Evolutionary conservation across 495 filamentous ascomycete genomes (phyloP), one percentile per base, ranked within the genome.

Genomic region (Lindgomyces ingoldianus): DNA sequence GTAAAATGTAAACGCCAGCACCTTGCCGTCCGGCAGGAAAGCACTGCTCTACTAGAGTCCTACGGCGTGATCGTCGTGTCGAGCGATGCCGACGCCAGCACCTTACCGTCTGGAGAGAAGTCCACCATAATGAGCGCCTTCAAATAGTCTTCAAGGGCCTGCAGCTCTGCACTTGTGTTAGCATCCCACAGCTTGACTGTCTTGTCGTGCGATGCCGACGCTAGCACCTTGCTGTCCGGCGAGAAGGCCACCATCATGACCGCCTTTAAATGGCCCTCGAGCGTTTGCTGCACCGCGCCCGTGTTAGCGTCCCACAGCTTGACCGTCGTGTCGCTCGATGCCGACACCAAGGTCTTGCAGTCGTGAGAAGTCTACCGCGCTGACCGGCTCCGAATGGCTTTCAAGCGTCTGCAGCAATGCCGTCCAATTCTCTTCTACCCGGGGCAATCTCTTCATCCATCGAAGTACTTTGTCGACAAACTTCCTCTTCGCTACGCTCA

Each of bases 401-500:
- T 39, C 14, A 14, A 39, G 33, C 30, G 70, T 73, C 27, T 66
- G 73, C 55, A 39, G 64, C 16, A 53, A 22, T 0, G 63, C 16
- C 50, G 58, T 47, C 72, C 72, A 74, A 22, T 65, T 24, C 4
- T 57, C 25, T 27, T 21, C 24, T n/a, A 65, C 44, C n/a, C 18
- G 26, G 29, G 67, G 64, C 44, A 25, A 1, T 42, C 12, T 57
- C n/a, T 51, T 47, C 12, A 74, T 62, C 44, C 44, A 47, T 4
- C 21, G 4, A n/a, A 4, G 8, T 47, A 24, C 4, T n/a, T 47
- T 4, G 4, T 47, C 72, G 4, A 14, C 12, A 60, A 69, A 73
- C n/a, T 53, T 45, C 22, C 21, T 64, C 41, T 68, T 60, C 3
- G 72, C 68, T 12, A 75, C 25, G 44, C 74, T 76, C 4, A 10